phyloP scores from a whole-genome alignment of 768 basidiomycete genomes.

The Termitomyces titanicus region DNA sequence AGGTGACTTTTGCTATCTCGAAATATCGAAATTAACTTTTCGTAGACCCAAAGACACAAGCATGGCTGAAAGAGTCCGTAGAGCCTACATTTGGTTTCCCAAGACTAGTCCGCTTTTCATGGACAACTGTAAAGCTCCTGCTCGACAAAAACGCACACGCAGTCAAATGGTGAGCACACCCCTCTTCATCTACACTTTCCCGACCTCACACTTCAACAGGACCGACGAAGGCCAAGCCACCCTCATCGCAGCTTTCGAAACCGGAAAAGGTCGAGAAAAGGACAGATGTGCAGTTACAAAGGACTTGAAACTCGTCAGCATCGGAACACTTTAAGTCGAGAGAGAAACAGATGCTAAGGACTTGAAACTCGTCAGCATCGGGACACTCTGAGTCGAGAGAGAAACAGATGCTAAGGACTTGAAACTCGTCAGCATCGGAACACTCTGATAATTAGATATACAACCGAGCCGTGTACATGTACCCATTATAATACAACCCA shows the following conservation, averaged over 20 bases:
- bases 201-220: conserved; percentile 39
- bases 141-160: conserved; percentile 78
- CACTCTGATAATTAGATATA: too few relatives aligned
- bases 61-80: conserved; percentile 73
- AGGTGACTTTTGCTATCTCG: conserved; percentile 40
- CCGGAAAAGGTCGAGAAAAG: conserved; percentile 67
- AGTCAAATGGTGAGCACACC: conserved; percentile 67
- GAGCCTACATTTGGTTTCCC: conserved; percentile 94
- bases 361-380: conserved; percentile 67
- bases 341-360: conserved; percentile 81
- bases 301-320: conserved; percentile 70
- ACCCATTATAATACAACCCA: background rate
- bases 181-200: background rate
- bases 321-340: conserved; percentile 66
- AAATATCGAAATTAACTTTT: background rate
- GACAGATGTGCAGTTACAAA: conserved; percentile 68
- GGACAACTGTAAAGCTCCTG: conserved; percentile 87
- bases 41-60: conserved; percentile 87
- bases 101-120: conserved; percentile 86
- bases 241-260: conserved; percentile 72
- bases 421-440: conserved; percentile 64
- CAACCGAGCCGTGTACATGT: too few relatives aligned
- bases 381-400: conserved; percentile 69
- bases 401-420: conserved; percentile 78
- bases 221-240: conserved; percentile 80